A percentile compares a stretch with the other conserved stretches of the same genome.
phyloP scores from a whole-genome alignment of 352 stramenopile species.

The Phytophthora multivora region DNA sequence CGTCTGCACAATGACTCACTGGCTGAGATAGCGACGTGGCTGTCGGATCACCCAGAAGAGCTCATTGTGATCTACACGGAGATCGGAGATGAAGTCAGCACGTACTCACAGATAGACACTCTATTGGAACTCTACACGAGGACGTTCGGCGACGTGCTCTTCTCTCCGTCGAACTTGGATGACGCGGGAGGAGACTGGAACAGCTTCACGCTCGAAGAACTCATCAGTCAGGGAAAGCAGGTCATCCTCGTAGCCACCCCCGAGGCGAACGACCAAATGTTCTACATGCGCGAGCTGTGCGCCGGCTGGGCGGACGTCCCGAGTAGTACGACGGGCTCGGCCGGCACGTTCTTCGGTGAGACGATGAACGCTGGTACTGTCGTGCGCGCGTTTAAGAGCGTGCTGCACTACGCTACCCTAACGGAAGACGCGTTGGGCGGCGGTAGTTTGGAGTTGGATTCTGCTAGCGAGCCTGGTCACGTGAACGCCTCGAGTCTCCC shows the following conservation, averaged over 20 bases:
- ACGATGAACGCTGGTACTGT: slow-evolving; percentile 51
- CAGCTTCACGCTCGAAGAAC: slow-evolving; percentile 49
- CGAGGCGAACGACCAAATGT: slow-evolving; percentile 60
- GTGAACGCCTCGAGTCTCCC: slow-evolving; percentile 48
- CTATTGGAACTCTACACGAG: slow-evolving; percentile 52
- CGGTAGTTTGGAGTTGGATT: slow-evolving; percentile 17
- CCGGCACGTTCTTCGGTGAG: slow-evolving; percentile 45
- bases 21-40: slow-evolving; percentile 60
- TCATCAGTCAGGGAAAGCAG: slow-evolving; percentile 56
- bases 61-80: slow-evolving; percentile 67
- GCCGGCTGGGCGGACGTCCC: slow-evolving; percentile 49
- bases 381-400: slow-evolving; percentile 54
- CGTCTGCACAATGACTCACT: slow-evolving; percentile 56
- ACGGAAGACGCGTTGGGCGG: slow-evolving; percentile 39
- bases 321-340: slow-evolving; percentile 16
- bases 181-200: slow-evolving; percentile 45
- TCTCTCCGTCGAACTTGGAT: slow-evolving; percentile 52
- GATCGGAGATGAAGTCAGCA: slow-evolving; percentile 47
- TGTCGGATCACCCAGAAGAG: slow-evolving; percentile 48
- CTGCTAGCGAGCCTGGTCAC: slow-evolving; percentile 24
- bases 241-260: slow-evolving; percentile 53
- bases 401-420: slow-evolving; percentile 58
- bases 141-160: slow-evolving; percentile 54
- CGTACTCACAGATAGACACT: slow-evolving; percentile 49
- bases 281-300: slow-evolving; percentile 56